These are phyloP conservation scores for Blastobotrys terrestris DNA, from an alignment of 805 yeast genomes.

Conservation along the genomic window DNA sequence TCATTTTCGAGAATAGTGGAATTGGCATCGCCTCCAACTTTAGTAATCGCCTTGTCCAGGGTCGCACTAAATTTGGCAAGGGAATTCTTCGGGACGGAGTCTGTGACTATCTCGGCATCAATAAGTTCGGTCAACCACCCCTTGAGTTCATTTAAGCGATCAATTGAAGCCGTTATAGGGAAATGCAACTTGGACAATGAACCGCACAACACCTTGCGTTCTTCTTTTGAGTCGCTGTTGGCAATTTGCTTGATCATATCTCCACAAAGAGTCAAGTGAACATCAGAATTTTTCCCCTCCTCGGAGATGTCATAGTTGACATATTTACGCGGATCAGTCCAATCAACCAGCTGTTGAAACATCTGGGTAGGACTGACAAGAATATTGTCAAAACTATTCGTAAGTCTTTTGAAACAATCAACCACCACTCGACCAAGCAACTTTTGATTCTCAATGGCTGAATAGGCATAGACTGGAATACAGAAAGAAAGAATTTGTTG, in stretches of 20 bases:
- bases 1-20: not conserved
- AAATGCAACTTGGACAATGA: slow-evolving; percentile 46
- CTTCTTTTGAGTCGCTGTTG: slow-evolving; percentile 43
- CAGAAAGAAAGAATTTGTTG: slow-evolving; percentile 81
- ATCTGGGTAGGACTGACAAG: slow-evolving; percentile 43
- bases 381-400: slow-evolving; percentile 35
- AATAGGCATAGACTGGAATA: slow-evolving; percentile 79
- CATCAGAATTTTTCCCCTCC: slow-evolving; percentile 37
- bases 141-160: slow-evolving; percentile 24
- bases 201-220: slow-evolving; percentile 46
- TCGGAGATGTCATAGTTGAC: slow-evolving; percentile 44
- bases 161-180: slow-evolving; percentile 29
- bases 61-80: slow-evolving; percentile 27
- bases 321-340: slow-evolving; percentile 66
- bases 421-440: slow-evolving; percentile 44
- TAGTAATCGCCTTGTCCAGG: slow-evolving; percentile 16
- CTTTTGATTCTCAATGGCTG: slow-evolving; percentile 66
- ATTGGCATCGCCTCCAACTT: slow-evolving; percentile 8
- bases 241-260: slow-evolving; percentile 49
- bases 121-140: slow-evolving; percentile 28
- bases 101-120: slow-evolving; percentile 29
- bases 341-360: slow-evolving; percentile 64
- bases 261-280: slow-evolving; percentile 52
- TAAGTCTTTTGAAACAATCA: slow-evolving; percentile 39
- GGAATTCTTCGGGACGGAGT: slow-evolving; percentile 32